Evolutionary conservation across 2,329 filamentous ascomycete species (phyloP).

Genomic region (Cercospora sp.): DNA sequence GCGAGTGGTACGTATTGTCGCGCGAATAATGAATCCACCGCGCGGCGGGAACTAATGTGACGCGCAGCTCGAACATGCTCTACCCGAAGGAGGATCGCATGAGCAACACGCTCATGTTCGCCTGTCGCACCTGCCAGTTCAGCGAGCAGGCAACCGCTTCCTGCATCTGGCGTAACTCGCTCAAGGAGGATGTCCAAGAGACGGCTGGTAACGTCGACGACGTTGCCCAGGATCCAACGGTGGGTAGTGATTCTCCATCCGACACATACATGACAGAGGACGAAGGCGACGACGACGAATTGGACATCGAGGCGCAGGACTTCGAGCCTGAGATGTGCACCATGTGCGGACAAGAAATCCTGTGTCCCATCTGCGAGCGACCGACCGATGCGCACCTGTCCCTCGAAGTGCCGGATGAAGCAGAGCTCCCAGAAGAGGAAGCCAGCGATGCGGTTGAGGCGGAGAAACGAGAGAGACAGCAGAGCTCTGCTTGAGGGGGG

Average conservation of each 20-base stretch:
- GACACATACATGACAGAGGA: constrained; percentile 27
- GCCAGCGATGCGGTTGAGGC: constrained; percentile 32
- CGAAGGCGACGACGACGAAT: constrained; percentile 23
- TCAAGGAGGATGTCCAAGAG: constrained; percentile 88
- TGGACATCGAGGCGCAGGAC: constrained; percentile 28
- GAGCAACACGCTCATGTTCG: constrained; percentile 84
- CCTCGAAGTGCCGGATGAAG: constrained; percentile 46
- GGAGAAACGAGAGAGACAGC: constrained; percentile 34
- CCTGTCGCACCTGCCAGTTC: constrained; percentile 92
- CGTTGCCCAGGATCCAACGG: constrained; percentile 96
- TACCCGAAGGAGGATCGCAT: constrained; percentile 93
- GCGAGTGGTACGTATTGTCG: constrained; percentile 68
- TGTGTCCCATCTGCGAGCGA: constrained; percentile 55
- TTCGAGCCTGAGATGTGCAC: constrained; percentile 54
- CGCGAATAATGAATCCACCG: background rate
- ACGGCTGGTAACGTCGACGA: constrained; percentile 97
- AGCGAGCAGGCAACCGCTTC: constrained; percentile 81
- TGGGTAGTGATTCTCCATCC: constrained; percentile 59
- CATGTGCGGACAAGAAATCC: constrained; percentile 59
- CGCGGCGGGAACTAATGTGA: constrained; percentile 15
- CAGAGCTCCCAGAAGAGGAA: constrained; percentile 34
- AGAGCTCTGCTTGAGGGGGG: constrained; percentile 27
- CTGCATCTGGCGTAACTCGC: constrained; percentile 93
- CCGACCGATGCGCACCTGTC: constrained; percentile 47
- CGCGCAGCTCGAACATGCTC: constrained; percentile 81